Evolutionary conservation across 2,329 filamentous ascomycete species (phyloP).

Genomic region (Xylogone sp.): DNA sequence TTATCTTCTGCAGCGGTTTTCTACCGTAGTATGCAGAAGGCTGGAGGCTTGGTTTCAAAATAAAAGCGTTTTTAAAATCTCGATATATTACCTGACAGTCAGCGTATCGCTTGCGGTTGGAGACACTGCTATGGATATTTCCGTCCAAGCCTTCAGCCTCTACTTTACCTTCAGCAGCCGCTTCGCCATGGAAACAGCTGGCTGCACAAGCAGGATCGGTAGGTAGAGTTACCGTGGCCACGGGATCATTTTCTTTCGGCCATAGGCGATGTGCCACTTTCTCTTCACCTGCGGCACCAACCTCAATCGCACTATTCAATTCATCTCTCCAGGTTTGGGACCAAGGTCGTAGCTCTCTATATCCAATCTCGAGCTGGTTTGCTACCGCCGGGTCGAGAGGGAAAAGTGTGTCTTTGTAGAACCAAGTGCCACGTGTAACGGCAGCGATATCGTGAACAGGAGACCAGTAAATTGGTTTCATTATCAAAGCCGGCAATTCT

Average conservation of each 20-base stretch:
- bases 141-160: slow-evolving; percentile 11
- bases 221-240: slow-evolving; percentile 8
- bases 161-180: slow-evolving; percentile 50
- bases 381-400: slow-evolving; percentile 82
- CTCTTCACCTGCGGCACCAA: slow-evolving; percentile 84
- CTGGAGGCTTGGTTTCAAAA: slow-evolving; percentile 79
- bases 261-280: slow-evolving; percentile 81
- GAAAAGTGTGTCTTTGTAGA: slow-evolving; percentile 92
- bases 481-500: slow-evolving; percentile 73
- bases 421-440: slow-evolving; percentile 89
- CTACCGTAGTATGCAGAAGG: slow-evolving; percentile 84
- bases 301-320: slow-evolving; percentile 82
- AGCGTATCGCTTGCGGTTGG: slow-evolving; percentile 54
- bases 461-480: slow-evolving; percentile 98
- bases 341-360: slow-evolving; percentile 81
- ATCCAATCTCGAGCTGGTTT: slow-evolving; percentile 90
- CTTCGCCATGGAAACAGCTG: slow-evolving; percentile 56
- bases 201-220: slow-evolving; percentile 56
- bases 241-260: slow-evolving; percentile 50
- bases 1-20: slow-evolving; percentile 75
- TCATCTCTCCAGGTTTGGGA: slow-evolving; percentile 92
- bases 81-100: slow-evolving; percentile 86
- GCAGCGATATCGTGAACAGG: slow-evolving; percentile 84
- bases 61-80: slow-evolving; percentile 70
- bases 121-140: slow-evolving; percentile 12